A percentile compares a stretch with the other conserved stretches of the same genome.
phyloP scores from a whole-genome alignment of 2,329 filamentous ascomycete species.

The Pezicula carpinea region DNA sequence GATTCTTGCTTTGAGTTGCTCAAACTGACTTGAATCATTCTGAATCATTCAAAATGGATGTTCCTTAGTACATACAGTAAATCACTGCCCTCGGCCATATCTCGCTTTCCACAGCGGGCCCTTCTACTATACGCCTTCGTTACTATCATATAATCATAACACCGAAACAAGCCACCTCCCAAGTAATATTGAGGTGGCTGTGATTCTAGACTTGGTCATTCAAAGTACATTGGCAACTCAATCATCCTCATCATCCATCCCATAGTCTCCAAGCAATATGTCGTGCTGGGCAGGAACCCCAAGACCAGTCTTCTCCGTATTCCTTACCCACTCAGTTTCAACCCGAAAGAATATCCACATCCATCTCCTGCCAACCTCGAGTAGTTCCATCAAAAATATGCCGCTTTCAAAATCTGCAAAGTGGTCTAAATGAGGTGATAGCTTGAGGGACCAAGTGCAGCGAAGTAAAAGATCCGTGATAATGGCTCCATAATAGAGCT shows the following conservation, averaged over 20 bases:
- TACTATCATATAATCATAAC: too few species aligned
- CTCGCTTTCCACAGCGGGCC: too few species aligned
- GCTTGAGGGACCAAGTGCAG: slow-evolving; percentile 87
- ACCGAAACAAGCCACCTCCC: too few species aligned
- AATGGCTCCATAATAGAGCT: slow-evolving; percentile 80
- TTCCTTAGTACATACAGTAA: too few species aligned
- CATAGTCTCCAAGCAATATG: slow-evolving; percentile 71
- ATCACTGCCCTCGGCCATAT: too few species aligned
- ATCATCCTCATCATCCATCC: slow-evolving; percentile 54
- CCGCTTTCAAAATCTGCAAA: slow-evolving; percentile 83
- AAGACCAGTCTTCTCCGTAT: slow-evolving; percentile 37
- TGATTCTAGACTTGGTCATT: background rate
- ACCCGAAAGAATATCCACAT: slow-evolving; percentile 96
- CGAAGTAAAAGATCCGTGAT: slow-evolving; percentile 73
- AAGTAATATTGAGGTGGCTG: too few species aligned
- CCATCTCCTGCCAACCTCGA: slow-evolving; percentile 87
- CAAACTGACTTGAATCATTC: too few species aligned
- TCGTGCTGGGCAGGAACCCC: slow-evolving; percentile 60
- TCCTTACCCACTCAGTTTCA: slow-evolving; percentile 85
- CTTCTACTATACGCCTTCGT: too few species aligned
- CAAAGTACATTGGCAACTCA: slow-evolving; percentile 1
- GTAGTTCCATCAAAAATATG: slow-evolving; percentile 79
- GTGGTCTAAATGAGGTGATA: slow-evolving; percentile 76
- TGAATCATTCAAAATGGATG: too few species aligned
- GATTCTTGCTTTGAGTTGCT: too few species aligned